Conservation (phyloP, 208 protist species). For the Crithidia brevicula region DNA sequence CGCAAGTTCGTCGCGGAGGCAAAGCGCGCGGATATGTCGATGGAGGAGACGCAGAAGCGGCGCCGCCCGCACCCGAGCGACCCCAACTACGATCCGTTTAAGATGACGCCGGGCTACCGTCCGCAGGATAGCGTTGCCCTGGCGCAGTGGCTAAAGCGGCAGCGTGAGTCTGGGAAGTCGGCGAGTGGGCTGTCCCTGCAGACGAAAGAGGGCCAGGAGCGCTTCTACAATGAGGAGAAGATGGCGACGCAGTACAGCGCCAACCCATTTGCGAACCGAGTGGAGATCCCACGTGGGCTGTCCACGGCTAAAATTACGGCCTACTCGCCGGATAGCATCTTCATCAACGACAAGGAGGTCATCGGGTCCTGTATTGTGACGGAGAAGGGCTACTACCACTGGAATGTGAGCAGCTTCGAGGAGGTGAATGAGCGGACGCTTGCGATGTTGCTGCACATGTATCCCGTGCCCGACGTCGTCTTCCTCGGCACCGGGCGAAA, state of each 20-base stretch:
- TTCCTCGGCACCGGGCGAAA: conserved; percentile 89
- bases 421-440: conserved; percentile 88
- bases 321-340: conserved; percentile 90
- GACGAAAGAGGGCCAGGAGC: conserved; percentile 84
- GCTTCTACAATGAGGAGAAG: conserved; percentile 93
- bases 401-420: conserved; percentile 90
- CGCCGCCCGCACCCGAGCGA: conserved; percentile 83
- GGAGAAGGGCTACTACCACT: conserved; percentile 87
- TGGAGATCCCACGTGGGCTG: conserved; percentile 80
- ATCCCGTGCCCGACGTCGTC: conserved; percentile 88
- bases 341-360: conserved; percentile 90
- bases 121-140: conserved; percentile 84
- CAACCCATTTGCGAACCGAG: conserved; percentile 84
- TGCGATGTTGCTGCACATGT: conserved; percentile 83
- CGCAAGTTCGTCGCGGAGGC: conserved; percentile 86
- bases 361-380: conserved; percentile 93
- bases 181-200: conserved; percentile 76
- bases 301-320: conserved; percentile 77
- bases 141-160: conserved; percentile 88
- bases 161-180: conserved; percentile 81
- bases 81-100: conserved; percentile 90
- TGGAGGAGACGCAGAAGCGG: conserved; percentile 72
- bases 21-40: conserved; percentile 65
- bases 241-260: conserved; percentile 92
- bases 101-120: conserved; percentile 82